Evolutionary conservation across 257 asterid species (phyloP).

Genomic region (Gentiana dahurica): DNA sequence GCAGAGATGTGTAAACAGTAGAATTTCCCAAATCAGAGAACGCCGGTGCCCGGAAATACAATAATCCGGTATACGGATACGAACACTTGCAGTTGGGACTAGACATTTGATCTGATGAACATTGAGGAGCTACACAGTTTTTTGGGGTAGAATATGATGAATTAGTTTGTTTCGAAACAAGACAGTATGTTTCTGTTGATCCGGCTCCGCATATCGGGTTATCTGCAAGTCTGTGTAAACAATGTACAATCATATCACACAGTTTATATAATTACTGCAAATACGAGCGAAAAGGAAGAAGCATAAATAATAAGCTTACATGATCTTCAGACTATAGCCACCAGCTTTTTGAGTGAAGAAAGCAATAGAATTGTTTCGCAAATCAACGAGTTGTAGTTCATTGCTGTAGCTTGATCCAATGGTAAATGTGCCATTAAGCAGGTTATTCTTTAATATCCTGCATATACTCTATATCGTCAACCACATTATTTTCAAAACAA

Average conservation of each 20-base stretch:
- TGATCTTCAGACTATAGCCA: slow-evolving; percentile 2
- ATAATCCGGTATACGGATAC: slow-evolving; percentile 61
- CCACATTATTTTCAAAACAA: not conserved
- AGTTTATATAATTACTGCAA: not conserved
- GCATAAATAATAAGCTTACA: slow-evolving; percentile 14
- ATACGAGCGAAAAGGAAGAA: not conserved
- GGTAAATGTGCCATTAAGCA: slow-evolving; percentile 17
- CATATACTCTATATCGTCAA: not conserved
- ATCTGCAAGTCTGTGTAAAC: slow-evolving; percentile 40
- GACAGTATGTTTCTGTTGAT: slow-evolving; percentile 34
- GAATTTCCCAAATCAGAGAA: slow-evolving; percentile 58
- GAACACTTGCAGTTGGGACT: slow-evolving; percentile 75
- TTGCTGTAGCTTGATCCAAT: slow-evolving; percentile 13
- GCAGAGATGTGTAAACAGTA: slow-evolving; percentile 28
- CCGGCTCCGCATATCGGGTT: slow-evolving; percentile 50
- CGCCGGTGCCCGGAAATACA: slow-evolving; percentile 67
- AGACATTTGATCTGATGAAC: slow-evolving; percentile 27
- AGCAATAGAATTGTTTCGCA: slow-evolving; percentile 19
- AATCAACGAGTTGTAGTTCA: slow-evolving; percentile 17
- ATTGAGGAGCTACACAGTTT: slow-evolving; percentile 36
- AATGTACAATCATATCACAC: slow-evolving; percentile 3
- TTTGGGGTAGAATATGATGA: slow-evolving; percentile 35
- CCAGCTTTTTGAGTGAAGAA: slow-evolving; percentile 1
- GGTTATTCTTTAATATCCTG: slow-evolving; percentile 18
- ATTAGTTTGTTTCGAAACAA: slow-evolving; percentile 16